These are phyloP conservation scores for Anisodus tanguticus DNA, from an alignment of 257 asterid species.

Conservation along the genomic window DNA sequence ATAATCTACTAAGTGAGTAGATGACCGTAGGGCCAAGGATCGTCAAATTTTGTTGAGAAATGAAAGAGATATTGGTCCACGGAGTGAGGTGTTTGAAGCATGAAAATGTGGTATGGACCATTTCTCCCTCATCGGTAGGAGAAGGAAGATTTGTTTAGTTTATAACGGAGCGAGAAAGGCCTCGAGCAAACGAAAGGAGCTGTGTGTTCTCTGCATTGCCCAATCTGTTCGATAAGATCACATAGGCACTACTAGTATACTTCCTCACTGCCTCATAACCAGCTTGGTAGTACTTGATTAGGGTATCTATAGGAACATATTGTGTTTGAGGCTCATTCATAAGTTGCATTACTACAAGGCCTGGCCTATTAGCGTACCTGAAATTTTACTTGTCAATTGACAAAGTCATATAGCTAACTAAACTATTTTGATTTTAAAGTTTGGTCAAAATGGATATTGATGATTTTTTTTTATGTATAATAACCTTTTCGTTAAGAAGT, in stretches of 20 bases:
- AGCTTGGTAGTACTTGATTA: constrained; percentile 45
- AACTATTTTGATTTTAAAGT: no score
- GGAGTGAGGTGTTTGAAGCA: no score
- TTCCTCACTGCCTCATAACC: constrained; percentile 55
- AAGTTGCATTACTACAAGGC: constrained; percentile 50
- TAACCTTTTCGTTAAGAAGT: no score
- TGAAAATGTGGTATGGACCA: no score
- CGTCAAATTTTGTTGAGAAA: no score
- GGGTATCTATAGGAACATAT: constrained; percentile 42
- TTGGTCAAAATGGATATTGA: no score
- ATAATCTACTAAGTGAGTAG: constrained; percentile 42
- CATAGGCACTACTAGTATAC: constrained; percentile 44
- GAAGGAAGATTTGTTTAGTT: no score
- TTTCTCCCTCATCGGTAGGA: no score
- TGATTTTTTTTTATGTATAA: no score
- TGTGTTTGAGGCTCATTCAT: constrained; percentile 57
- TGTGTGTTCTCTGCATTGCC: constrained; percentile 52
- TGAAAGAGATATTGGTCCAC: no score
- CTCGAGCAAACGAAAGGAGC: constrained; percentile 41
- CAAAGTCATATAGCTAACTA: no score
- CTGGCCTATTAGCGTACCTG: constrained; percentile 47
- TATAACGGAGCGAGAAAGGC: constrained; percentile 47
- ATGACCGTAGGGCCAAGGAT: no score
- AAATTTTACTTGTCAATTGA: not conserved
- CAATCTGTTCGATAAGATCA: constrained; percentile 50